Base-by-base conservation (phyloP, 768 basidiomycete species). In the Myochromella boudieri region DNA sequence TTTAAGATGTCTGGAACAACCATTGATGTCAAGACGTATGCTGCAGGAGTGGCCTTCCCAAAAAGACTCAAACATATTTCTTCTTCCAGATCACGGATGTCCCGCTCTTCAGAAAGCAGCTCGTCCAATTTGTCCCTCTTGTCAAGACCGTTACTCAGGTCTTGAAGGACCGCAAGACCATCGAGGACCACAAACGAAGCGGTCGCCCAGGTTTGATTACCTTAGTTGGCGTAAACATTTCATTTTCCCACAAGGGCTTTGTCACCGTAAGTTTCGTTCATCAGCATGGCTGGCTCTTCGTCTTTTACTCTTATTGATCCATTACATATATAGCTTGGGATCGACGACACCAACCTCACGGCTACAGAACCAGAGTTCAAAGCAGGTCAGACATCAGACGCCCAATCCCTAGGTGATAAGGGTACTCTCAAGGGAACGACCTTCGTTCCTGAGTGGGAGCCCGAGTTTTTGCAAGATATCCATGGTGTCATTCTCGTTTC, bases 1-100 rank as follows among this genome's bases (percentile, higher is more conserved):
- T 22, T 31, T 18, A 14, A n/a, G 12, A 26, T 12, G 4, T 37
- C 6, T 1, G n/a, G n/a, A n/a, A 5, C 27, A 10, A 11, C 11
- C 24, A 9, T 27, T 31, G 2, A 11, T 33, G 2, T 27, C 10
- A 34, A 25, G 40, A 17, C 33, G 37, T 17, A 24, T 46, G 6
- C n/a, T 33, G 17, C 45, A 81, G 80, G 53, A 68, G 69, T 29
- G 81, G 80, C 14, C 69, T 82, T 31, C 76, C 73, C 6, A 83
- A 83, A 71, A 76, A 74, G 63, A 69, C 68, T 5, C 71, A 81
- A 50, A 60, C 64, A 7, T 79, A 74, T 56, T 64, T 72, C 47
- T 78, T 83, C 63, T 81, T 81, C 69, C 60, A 71, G 43, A 74
- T 83, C 55, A 60, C 62, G 39, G 50, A 83, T 55, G 68, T 60